A percentile compares a stretch with the other conserved stretches of the same genome.
phyloP scores from a whole-genome alignment of 805 yeast species.

The Yarrowia alimentaria region DNA sequence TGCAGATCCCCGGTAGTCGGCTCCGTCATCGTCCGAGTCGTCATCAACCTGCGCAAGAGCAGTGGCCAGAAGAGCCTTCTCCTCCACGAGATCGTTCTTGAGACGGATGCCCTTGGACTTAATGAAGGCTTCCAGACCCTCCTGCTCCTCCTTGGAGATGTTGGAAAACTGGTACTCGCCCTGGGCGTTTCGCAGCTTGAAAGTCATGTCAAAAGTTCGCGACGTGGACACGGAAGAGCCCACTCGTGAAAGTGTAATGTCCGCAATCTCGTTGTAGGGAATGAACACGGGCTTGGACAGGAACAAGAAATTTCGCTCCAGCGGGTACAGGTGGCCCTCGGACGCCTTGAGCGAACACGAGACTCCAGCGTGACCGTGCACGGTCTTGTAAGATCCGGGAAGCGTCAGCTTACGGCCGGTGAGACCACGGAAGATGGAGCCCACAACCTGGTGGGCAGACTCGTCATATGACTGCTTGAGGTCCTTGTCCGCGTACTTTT shows the following conservation, averaged over 20 bases:
- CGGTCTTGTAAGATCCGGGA: conserved; percentile 78
- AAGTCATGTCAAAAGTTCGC: conserved; percentile 89
- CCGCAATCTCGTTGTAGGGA: conserved; percentile 76
- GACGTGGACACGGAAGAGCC: conserved; percentile 74
- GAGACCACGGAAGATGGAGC: conserved; percentile 85
- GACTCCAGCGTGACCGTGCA: conserved; percentile 78
- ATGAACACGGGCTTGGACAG: conserved; percentile 91
- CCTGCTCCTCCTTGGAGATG: conserved; percentile 87
- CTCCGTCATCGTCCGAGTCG: conserved; percentile 55
- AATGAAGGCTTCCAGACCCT: conserved; percentile 69
- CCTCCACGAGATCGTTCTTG: conserved; percentile 85
- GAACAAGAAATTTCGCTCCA: conserved; percentile 86
- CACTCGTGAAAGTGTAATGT: conserved; percentile 81
- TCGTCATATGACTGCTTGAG: conserved; percentile 74
- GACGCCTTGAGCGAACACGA: conserved; percentile 91
- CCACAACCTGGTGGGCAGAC: conserved; percentile 79
- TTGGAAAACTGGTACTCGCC: conserved; percentile 82
- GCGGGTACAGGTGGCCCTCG: conserved; percentile 90
- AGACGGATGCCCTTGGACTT: conserved; percentile 74
- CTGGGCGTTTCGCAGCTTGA: conserved; percentile 61
- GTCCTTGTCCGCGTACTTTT: conserved; percentile 64
- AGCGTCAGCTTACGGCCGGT: conserved; percentile 80
- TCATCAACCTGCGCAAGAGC: conserved; percentile 57
- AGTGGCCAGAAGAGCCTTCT: conserved; percentile 73
- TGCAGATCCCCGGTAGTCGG: conserved; percentile 60